These are phyloP conservation scores for Cryptosporidium muris DNA, from an alignment of 169 alveolate genomes.

Conservation along the genomic window DNA sequence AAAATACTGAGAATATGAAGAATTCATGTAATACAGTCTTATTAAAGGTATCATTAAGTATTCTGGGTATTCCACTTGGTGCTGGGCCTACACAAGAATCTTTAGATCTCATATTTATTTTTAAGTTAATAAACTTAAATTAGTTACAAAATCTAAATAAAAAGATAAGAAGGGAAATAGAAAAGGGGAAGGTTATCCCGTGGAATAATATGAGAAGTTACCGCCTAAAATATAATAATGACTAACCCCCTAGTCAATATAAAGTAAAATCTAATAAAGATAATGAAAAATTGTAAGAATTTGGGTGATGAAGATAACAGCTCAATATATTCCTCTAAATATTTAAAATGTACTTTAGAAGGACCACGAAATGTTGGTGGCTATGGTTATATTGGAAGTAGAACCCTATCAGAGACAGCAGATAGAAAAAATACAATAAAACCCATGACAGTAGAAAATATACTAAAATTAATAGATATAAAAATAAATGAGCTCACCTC, in stretches of 20 bases:
- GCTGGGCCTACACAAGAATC: constrained; percentile 69
- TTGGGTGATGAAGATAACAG: not conserved
- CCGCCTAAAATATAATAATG: too few relatives aligned
- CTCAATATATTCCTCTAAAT: constrained; percentile 5
- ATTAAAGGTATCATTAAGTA: constrained; percentile 51
- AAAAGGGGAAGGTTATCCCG: not conserved
- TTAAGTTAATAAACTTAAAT: not conserved
- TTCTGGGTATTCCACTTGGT: constrained; percentile 43
- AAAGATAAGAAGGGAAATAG: not conserved
- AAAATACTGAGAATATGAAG: constrained; percentile 22
- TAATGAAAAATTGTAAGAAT: too few relatives aligned
- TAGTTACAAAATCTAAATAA: not conserved
- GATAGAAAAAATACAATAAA: constrained; percentile 11
- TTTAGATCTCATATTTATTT: not conserved
- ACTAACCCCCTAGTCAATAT: too few relatives aligned
- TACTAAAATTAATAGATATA: constrained; percentile 58
- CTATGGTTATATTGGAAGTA: constrained; percentile 64
- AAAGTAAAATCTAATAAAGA: too few relatives aligned
- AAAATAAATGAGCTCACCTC: constrained; percentile 47
- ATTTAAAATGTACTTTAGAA: constrained; percentile 49
- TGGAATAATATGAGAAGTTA: too few relatives aligned
- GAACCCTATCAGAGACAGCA: not conserved
- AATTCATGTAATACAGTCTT: constrained; percentile 23
- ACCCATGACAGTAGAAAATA: constrained; percentile 33
- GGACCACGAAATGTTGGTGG: constrained; percentile 69